Conservation (phyloP, 2,329 filamentous ascomycete genomes). For the Thelonectria blattea region DNA sequence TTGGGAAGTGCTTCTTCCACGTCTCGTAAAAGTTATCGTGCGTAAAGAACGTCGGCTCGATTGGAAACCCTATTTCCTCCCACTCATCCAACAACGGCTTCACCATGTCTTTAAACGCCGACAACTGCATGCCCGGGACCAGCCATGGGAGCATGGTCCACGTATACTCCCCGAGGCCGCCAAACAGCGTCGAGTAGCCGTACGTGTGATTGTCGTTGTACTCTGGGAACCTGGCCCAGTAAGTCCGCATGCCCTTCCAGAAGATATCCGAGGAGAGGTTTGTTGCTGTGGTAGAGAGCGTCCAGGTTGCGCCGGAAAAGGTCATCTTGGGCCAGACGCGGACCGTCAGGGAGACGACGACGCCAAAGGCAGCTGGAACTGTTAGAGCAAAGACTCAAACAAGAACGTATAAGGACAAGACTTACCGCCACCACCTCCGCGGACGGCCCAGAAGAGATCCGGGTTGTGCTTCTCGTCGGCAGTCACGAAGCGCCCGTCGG, state of each 20-base stretch:
- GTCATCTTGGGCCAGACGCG: constrained; percentile 51
- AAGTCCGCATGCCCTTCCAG: constrained; percentile 42
- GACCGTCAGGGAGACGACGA: constrained; percentile 61
- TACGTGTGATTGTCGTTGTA: constrained; percentile 40
- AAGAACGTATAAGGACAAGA: not conserved
- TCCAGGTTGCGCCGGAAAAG: constrained; percentile 50
- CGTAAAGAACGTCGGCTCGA: constrained; percentile 42
- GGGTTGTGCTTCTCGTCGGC: constrained; percentile 54
- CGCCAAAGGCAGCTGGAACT: constrained; percentile 49
- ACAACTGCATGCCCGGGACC: constrained; percentile 43
- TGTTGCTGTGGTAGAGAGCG: constrained; percentile 45
- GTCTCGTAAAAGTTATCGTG: constrained; percentile 46
- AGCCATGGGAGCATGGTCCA: constrained; percentile 45
- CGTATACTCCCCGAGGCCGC: constrained; percentile 29
- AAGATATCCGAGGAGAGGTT: constrained; percentile 41
- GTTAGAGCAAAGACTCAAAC: not conserved
- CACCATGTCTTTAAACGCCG: constrained; percentile 42
- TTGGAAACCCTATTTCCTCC: constrained; percentile 35
- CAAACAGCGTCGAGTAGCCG: constrained; percentile 36
- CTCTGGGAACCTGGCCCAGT: constrained; percentile 42
- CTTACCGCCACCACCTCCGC: constrained; percentile 63
- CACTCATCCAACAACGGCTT: constrained; percentile 41
- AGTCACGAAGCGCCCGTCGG: constrained; percentile 51
- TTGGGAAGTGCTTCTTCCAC: constrained; percentile 50
- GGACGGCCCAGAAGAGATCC: constrained; percentile 68